Conservation (phyloP, 1,139 yeast species). For the Taphrina confusa region DNA sequence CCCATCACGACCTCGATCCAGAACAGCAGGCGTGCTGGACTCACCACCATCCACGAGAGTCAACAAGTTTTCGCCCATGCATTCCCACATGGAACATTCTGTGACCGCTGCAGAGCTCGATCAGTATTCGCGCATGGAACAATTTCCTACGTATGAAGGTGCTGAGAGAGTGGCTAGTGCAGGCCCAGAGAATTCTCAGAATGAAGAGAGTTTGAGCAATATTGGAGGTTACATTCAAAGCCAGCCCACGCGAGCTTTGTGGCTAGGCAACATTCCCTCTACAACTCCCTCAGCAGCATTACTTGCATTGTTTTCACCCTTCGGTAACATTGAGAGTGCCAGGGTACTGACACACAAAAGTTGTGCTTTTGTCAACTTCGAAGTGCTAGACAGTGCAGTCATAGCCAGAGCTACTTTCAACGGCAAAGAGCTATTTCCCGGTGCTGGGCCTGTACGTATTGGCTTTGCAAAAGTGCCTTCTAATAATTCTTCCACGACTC, state of each 20-base stretch:
- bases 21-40: slow-evolving; percentile 34
- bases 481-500: slow-evolving; percentile 10
- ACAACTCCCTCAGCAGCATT: slow-evolving; percentile 52
- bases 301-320: slow-evolving; percentile 53
- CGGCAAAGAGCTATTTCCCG: slow-evolving; percentile 79
- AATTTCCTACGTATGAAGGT: not conserved
- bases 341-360: slow-evolving; percentile 58
- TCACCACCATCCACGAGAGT: slow-evolving; percentile 33
- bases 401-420: slow-evolving; percentile 72
- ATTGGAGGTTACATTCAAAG: slow-evolving; percentile 31
- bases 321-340: slow-evolving; percentile 61
- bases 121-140: not conserved
- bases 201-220: not conserved
- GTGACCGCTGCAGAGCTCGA: slow-evolving; percentile 34
- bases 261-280: slow-evolving; percentile 75
- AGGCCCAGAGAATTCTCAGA: not conserved
- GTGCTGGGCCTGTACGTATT: slow-evolving; percentile 52
- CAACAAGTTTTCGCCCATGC: slow-evolving; percentile 33
- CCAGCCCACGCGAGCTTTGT: slow-evolving; percentile 67
- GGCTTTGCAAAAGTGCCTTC: slow-evolving; percentile 48
- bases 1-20: slow-evolving; percentile 37
- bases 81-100: slow-evolving; percentile 29
- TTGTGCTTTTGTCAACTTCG: slow-evolving; percentile 73
- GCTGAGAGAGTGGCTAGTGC: not conserved
- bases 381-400: slow-evolving; percentile 71